Conservation (phyloP, 2,329 filamentous ascomycete species). For the Apiospora marii region DNA sequence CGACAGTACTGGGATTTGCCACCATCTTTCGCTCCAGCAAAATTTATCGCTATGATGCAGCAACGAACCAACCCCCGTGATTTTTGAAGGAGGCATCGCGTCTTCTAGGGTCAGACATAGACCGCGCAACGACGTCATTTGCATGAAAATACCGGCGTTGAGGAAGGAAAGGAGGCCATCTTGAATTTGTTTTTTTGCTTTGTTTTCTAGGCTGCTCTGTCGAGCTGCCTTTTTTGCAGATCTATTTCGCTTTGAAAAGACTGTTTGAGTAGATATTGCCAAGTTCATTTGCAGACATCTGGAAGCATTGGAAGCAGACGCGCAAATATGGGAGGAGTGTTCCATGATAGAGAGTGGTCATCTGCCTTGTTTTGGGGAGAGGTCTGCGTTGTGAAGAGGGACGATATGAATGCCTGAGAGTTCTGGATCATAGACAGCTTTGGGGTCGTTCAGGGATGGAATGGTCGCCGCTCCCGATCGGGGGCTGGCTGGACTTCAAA, state of each 20-base stretch:
- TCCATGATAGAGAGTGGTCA: slow-evolving; percentile 14
- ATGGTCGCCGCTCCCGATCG: neutral
- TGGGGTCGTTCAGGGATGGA: slow-evolving; percentile 2
- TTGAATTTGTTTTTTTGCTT: slow-evolving; percentile 16
- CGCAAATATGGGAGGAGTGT: neutral
- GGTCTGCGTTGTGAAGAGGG: neutral
- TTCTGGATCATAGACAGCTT: neutral
- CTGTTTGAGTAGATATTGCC: slow-evolving; percentile 22
- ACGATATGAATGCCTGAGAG: neutral
- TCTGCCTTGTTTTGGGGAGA: slow-evolving; percentile 2
- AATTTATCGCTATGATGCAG: neutral
- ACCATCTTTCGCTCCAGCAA: neutral
- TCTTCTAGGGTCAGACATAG: slow-evolving; percentile 9
- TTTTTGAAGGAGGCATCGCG: neutral
- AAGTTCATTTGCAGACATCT: slow-evolving; percentile 12
- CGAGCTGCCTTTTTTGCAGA: neutral
- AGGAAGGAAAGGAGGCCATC: slow-evolving; percentile 20
- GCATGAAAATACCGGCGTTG: slow-evolving; percentile 25
- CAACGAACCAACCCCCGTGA: slow-evolving; percentile 4
- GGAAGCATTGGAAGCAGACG: slow-evolving; percentile 12
- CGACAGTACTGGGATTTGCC: neutral
- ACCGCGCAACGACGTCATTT: slow-evolving; percentile 17
- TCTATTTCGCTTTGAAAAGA: neutral
- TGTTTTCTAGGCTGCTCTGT: neutral
- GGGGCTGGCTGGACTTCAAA: slow-evolving; percentile 4